These are phyloP conservation scores for Lactarius vividus DNA, from an alignment of 768 basidiomycete species.

Conservation along the genomic window DNA sequence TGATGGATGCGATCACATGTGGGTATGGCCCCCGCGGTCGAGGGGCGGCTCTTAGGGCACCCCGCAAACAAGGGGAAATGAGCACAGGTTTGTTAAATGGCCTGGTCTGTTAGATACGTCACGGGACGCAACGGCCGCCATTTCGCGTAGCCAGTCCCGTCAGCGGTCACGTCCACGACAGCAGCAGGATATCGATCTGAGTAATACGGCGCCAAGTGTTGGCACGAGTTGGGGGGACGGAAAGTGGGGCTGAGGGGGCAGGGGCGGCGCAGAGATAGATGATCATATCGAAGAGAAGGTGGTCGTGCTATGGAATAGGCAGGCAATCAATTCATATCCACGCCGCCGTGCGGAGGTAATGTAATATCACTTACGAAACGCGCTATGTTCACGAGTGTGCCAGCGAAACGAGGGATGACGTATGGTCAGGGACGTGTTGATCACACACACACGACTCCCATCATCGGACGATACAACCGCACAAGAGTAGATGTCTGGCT, in stretches of 20 bases:
- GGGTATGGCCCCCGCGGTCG: background rate
- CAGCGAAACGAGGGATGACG: background rate
- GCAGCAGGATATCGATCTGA: background rate
- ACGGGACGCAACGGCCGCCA: background rate
- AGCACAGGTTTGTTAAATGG: background rate
- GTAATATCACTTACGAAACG: background rate
- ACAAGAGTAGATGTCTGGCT: background rate
- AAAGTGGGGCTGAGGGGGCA: background rate
- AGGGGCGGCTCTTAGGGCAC: too few relatives aligned
- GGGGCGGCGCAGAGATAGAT: slow-evolving; percentile 3
- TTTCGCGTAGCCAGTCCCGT: background rate
- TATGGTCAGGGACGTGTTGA: background rate
- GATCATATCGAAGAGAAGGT: slow-evolving; percentile 6
- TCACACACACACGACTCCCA: background rate
- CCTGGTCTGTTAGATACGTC: background rate
- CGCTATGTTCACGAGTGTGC: background rate
- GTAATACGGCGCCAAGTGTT: background rate
- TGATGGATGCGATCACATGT: slow-evolving; percentile 1
- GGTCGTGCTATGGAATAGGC: background rate
- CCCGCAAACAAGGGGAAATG: background rate
- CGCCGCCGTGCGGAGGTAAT: background rate
- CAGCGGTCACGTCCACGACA: background rate
- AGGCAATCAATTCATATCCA: background rate
- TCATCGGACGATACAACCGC: background rate
- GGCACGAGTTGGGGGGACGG: slow-evolving; percentile 21